Base-by-base conservation (phyloP, 768 basidiomycete genomes). In the Antrodiella citrinella region DNA sequence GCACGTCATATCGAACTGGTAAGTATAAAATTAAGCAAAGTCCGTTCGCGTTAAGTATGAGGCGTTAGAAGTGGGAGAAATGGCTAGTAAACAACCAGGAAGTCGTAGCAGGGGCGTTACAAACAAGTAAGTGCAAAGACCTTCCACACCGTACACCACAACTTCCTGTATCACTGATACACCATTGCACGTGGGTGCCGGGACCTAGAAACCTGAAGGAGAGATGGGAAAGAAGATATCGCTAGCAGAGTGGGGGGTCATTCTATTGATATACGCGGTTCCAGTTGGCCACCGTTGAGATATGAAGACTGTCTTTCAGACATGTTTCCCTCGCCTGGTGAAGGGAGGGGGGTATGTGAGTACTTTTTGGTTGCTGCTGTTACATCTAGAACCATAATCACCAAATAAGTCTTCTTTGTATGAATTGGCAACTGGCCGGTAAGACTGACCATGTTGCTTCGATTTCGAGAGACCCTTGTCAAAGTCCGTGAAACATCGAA, bases 401-500 rank as follows among this genome's bases (percentile, higher is more conserved):
- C 69, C 65, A 55, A 70, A 64, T 59, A 65, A 47, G 54, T 60
- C 57, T 52, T 61, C 40, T 55, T 65, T 67, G 26, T 52, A 40
- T 40, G 47, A 26, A 26, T 45, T 60, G 54, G 59, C 57, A 42
- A 70, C 62, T 56, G 59, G 64, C 51, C 57, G 58, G 59, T 67
- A 65, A 10, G 61, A 73, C 86, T 76, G 67, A 91, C 89, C 79
- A 58, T 82, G 75, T 54, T 77, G 73, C 71, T 92, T 92, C 45
- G 87, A 82, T 13, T 75, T 66, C 49, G 74, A 71, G 18, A 92
- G 69, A n/a, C 91, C 90, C 62, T 79, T 79, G 65, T 86, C 83
- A 59, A 92, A 92, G 70, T 91, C 89, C 23, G 73, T 62, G 70
- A 87, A 86, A 63, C 90, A 92, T 47, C 82, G 80, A 19, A 91